Conservation (phyloP, 345 rosid genomes). For the Physaria fendleri region DNA sequence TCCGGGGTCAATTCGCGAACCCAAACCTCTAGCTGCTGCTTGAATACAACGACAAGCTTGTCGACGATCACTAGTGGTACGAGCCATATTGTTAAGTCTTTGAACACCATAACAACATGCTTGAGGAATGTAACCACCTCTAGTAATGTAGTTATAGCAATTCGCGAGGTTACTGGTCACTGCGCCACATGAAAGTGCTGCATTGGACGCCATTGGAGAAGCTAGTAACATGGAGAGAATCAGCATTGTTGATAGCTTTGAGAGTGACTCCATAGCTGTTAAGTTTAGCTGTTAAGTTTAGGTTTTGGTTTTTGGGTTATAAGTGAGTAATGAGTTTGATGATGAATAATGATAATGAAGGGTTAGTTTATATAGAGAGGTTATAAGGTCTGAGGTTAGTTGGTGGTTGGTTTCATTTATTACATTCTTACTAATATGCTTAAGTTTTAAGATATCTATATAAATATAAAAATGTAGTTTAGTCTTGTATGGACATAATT, state of each 20-base stretch:
- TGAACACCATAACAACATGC: conserved; percentile 45
- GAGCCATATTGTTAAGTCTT: conserved; percentile 34
- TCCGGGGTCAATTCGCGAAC: conserved; percentile 14
- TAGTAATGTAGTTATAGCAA: conserved; percentile 36
- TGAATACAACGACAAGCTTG: conserved; percentile 48
- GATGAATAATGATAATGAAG: conserved; percentile 15
- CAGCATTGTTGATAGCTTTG: conserved; percentile 21
- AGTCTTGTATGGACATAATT: neutral
- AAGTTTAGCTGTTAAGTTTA: too few species aligned
- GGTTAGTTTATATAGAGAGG: conserved; percentile 27
- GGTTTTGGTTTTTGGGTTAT: neutral
- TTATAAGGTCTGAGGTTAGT: conserved; percentile 6
- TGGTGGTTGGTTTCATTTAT: conserved; percentile 32
- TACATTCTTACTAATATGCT: conserved; percentile 11
- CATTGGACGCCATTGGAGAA: conserved; percentile 29
- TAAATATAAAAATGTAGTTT: neutral
- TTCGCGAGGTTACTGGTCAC: conserved; percentile 25
- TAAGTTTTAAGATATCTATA: neutral
- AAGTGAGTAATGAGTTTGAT: conserved; percentile 12
- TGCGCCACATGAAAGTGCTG: conserved; percentile 36
- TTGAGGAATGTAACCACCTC: conserved; percentile 12
- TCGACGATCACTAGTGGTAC: conserved; percentile 46
- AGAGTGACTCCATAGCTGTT: conserved; percentile 20
- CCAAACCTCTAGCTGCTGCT: conserved; percentile 19
- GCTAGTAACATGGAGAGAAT: conserved; percentile 24